phyloP scores from a whole-genome alignment of 2,329 filamentous ascomycete species.

The Delphinella strobiligena region DNA sequence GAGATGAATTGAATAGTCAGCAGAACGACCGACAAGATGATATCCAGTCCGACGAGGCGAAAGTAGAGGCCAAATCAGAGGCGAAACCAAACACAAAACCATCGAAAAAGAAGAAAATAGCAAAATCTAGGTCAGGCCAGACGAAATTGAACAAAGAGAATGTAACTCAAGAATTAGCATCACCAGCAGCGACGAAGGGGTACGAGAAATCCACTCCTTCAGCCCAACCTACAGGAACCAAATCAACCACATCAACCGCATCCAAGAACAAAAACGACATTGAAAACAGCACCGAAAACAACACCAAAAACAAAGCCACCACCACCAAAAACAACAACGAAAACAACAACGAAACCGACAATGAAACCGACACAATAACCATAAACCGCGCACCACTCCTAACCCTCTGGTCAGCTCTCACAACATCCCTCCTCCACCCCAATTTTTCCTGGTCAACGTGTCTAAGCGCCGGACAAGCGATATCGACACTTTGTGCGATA shows the following conservation, averaged over 20 bases:
- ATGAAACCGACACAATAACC: conserved; percentile 10
- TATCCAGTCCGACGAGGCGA: no score
- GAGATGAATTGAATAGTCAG: no score
- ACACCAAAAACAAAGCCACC: no score
- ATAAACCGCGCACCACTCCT: conserved; percentile 23
- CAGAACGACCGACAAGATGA: no score
- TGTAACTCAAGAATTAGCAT: not conserved
- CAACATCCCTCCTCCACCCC: conserved; percentile 18
- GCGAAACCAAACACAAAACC: no score
- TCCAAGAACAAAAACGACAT: not conserved
- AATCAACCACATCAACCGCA: conserved; percentile 1
- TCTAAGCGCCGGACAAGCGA: conserved; percentile 19
- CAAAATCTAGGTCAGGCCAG: not conserved
- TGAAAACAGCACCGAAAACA: no score
- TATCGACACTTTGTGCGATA: conserved; percentile 19
- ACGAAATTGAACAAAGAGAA: not conserved
- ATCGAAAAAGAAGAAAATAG: not conserved
- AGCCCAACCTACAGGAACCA: not conserved
- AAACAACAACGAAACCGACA: conserved; percentile 5
- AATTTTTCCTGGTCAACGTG: conserved; percentile 19
- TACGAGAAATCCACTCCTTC: not conserved
- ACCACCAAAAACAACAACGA: conserved; percentile 1
- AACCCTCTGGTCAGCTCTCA: conserved; percentile 18
- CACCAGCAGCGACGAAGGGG: not conserved
- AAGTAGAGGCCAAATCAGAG: no score